Evolutionary conservation across 2,329 filamentous ascomycete genomes (phyloP).

Genomic region (Calonectria pteridis): DNA sequence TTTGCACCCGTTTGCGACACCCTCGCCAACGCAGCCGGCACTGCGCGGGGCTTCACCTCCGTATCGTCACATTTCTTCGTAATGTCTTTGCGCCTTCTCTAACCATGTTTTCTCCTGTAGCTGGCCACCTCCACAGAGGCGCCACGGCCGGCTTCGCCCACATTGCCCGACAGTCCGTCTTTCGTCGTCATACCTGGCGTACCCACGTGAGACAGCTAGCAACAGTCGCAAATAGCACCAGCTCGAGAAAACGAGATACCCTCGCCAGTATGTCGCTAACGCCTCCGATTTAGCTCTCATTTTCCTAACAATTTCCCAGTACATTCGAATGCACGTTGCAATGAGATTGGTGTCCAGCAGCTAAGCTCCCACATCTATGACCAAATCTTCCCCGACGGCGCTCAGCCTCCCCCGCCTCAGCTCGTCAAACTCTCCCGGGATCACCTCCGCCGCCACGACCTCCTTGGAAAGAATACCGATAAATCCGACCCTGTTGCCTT

Average conservation of each 20-base stretch:
- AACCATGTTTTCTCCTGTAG: constrained; percentile 47
- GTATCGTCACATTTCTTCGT: constrained; percentile 21
- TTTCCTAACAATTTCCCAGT: constrained; percentile 48
- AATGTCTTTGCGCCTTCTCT: constrained; percentile 45
- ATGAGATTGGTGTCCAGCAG: constrained; percentile 95
- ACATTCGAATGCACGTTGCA: constrained; percentile 77
- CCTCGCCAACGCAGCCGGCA: constrained; percentile 22
- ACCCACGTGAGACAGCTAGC: constrained; percentile 60
- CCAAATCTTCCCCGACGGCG: constrained; percentile 80
- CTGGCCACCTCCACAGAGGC: constrained; percentile 55
- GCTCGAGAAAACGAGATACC: constrained; percentile 38
- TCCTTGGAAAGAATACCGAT: constrained; percentile 92
- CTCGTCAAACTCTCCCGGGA: constrained; percentile 85
- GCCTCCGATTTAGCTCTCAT: not conserved
- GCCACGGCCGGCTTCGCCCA: constrained; percentile 62
- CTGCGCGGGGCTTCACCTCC: constrained; percentile 22
- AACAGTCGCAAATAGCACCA: constrained; percentile 45
- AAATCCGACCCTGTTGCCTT: constrained; percentile 82
- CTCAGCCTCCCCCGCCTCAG: constrained; percentile 71
- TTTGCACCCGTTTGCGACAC: constrained; percentile 19
- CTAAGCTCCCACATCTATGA: constrained; percentile 85
- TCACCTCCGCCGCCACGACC: constrained; percentile 86
- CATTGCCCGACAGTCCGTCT: constrained; percentile 62
- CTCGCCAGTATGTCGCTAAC: constrained; percentile 56
- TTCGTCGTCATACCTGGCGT: constrained; percentile 51